These are phyloP conservation scores for Piper betle DNA, from an alignment of 164 flowering plant species.

Conservation along the genomic window DNA sequence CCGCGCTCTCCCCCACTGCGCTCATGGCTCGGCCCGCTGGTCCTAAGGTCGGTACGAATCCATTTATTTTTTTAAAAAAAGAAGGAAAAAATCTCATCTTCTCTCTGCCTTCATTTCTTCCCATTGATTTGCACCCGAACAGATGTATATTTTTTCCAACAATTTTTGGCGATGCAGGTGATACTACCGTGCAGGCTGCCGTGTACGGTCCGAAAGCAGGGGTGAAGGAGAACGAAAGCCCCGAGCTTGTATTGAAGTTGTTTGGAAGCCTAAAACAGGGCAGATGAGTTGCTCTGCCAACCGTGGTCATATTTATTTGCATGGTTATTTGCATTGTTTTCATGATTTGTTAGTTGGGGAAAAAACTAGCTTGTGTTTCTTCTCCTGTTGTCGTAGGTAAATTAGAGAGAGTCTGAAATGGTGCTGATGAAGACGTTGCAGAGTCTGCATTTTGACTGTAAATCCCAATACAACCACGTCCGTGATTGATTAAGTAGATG, in stretches of 20 bases:
- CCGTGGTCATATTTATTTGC: no score
- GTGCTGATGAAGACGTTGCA: conserved; percentile 68
- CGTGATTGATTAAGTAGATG: conserved; percentile 59
- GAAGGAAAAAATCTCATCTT: background rate
- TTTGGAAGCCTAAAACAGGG: conserved; percentile 93
- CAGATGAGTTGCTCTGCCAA: conserved; percentile 43
- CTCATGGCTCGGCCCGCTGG: conserved; percentile 96
- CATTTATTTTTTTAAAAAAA: background rate
- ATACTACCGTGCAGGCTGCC: conserved; percentile 76
- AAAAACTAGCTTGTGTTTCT: background rate
- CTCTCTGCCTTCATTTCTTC: background rate
- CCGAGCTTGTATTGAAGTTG: conserved; percentile 84
- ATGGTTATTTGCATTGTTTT: no score
- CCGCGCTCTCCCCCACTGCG: conserved; percentile 57
- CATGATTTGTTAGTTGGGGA: no score
- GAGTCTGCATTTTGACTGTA: conserved; percentile 54
- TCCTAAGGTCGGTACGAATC: conserved; percentile 47
- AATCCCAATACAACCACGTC: conserved; percentile 92
- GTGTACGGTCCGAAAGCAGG: conserved; percentile 96
- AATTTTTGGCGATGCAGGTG: conserved; percentile 28
- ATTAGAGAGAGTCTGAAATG: conserved; percentile 85
- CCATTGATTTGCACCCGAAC: background rate
- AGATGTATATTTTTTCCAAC: no score
- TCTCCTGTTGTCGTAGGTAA: conserved; percentile 45
- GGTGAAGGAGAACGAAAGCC: conserved; percentile 80